Conservation (phyloP, 129 eudicot species). For the Deinandra increscens region DNA sequence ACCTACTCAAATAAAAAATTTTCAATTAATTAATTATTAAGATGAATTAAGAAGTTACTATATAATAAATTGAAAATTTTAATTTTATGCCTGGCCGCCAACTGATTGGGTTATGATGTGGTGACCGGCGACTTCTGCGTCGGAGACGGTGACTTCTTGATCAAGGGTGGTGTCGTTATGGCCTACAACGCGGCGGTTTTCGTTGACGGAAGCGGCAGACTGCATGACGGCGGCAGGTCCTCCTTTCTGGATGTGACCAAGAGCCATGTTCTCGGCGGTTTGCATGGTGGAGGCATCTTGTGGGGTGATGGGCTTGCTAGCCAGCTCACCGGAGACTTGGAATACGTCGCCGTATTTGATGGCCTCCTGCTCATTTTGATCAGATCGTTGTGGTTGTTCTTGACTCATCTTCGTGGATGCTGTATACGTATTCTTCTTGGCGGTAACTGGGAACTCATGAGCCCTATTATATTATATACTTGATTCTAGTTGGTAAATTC, state of each 20-base stretch:
- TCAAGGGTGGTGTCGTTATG: constrained; percentile 26
- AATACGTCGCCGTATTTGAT: constrained; percentile 72
- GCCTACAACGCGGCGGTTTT: constrained; percentile 46
- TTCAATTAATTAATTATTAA: no score
- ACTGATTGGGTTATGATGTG: constrained; percentile 47
- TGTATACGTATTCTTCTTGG: no score
- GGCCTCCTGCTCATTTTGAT: constrained; percentile 15
- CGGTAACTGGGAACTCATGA: no score
- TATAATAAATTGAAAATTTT: no score
- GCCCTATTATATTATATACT: no score
- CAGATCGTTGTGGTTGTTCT: constrained; percentile 33
- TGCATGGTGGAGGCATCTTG: constrained; percentile 68
- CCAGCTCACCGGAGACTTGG: constrained; percentile 47
- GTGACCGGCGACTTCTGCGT: constrained; percentile 35
- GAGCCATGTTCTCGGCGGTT: constrained; percentile 52
- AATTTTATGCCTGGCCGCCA: constrained; percentile 59
- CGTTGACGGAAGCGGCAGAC: constrained; percentile 55
- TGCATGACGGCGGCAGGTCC: constrained; percentile 73
- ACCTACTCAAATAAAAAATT: constrained; percentile 43
- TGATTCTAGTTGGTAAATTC: no score
- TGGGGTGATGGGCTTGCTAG: constrained; percentile 51
- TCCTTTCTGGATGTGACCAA: constrained; percentile 48
- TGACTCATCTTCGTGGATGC: constrained; percentile 37
- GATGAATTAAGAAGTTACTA: no score
- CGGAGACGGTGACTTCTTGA: constrained; percentile 37